Evolutionary conservation across 2,329 filamentous ascomycete genomes (phyloP).

Genomic region (Aspergillus bombycis): DNA sequence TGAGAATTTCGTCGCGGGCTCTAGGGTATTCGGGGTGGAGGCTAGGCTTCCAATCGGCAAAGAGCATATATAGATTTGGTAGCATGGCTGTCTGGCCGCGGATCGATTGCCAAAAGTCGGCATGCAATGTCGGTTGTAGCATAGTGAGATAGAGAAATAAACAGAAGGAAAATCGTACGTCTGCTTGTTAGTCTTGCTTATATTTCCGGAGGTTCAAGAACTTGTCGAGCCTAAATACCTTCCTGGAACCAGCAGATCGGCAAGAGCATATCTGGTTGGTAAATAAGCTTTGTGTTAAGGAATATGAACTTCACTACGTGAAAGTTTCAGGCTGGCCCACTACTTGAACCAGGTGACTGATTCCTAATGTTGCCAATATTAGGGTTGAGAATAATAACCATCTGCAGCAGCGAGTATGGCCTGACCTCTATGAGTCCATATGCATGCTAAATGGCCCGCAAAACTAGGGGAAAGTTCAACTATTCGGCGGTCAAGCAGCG

Average conservation of each 20-base stretch:
- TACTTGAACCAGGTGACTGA: too few species aligned
- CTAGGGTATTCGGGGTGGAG: conserved; percentile 13
- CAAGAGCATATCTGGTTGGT: neutral
- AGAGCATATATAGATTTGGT: conserved; percentile 10
- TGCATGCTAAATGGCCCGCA: neutral
- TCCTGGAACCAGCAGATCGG: neutral
- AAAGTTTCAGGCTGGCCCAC: neutral
- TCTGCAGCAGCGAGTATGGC: neutral
- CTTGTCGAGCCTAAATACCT: neutral
- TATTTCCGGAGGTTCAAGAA: neutral
- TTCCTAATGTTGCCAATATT: too few species aligned
- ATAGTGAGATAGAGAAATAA: neutral
- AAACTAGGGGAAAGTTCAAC: neutral
- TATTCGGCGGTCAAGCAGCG: neutral
- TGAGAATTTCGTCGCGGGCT: conserved; percentile 11
- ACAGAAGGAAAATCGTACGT: neutral
- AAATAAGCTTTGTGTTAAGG: neutral
- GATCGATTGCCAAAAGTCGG: conserved; percentile 1
- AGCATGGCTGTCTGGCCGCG: conserved; percentile 6
- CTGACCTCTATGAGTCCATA: neutral
- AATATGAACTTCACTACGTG: neutral
- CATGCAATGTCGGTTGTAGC: neutral
- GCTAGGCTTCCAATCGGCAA: conserved; percentile 9
- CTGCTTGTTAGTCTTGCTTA: neutral
- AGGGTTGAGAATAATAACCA: too few species aligned